Evolutionary conservation across 2,329 filamentous ascomycete species (phyloP), one percentile per base, ranked within the genome.

Genomic region (Lanzia echinophila): DNA sequence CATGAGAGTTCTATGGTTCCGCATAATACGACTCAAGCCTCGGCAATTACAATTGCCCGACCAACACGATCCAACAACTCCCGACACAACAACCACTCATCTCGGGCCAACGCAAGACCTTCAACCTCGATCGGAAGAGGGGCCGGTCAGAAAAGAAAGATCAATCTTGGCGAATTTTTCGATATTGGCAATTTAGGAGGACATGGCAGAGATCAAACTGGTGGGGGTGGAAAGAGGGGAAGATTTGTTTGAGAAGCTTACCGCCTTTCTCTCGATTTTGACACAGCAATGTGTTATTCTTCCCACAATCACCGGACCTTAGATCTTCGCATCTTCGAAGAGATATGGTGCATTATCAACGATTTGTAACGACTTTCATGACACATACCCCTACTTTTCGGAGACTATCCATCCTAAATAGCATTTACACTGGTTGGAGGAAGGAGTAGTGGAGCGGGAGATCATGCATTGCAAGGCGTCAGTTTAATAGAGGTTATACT

Each of bases 91-190:
- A 66, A 59, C 38, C 63, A 63, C 47, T 51, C 60, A 24, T 47
- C 56, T 44, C 57, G 67, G 48, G 22, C 58, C 28, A 58, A 43
- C 38, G 46, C 62, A 7, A 62, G 64, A 54, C 50, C 57, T 31
- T 38, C 57, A 20, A 59, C 38, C 7, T 56, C 61, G 3, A 61
- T 88, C 8, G 82, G 83, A 4, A 78, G 78, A 55, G 83, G 81
- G 6, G 81, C 85, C 8, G 87, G 87, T 1, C 78, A 82, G 61
- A 92, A 92, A 69, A 79, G 87, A 41, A 81, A 86, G 63, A 78
- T 88, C 61, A 86, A 87, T 62, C 79, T 88, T 63, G 81, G 82
- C 22, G 87, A 91, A 64, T 83, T 90, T 51, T 90, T 90, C 65
- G 86, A 89, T 64, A 73, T 87, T 7, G 81, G 82, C 50, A 82